Conservation (phyloP, 352 stramenopile genomes). For the Phytophthora palmivora region DNA sequence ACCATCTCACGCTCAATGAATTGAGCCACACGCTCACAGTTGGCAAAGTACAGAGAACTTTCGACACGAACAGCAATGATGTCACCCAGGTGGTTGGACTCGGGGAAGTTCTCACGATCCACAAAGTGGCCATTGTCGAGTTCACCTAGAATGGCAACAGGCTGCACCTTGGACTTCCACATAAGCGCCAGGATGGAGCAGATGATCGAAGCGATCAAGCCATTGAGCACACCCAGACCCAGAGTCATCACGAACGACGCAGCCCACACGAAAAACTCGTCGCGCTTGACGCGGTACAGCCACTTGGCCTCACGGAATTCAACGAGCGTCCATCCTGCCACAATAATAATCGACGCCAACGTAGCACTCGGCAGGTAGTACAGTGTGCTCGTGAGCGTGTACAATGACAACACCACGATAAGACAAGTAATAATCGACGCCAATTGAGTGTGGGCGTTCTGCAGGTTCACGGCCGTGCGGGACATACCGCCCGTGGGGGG, state of each 20-base stretch:
- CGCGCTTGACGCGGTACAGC: too few relatives aligned
- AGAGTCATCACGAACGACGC: constrained; percentile 20
- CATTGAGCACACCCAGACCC: constrained; percentile 22
- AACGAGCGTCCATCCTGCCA: constrained; percentile 22
- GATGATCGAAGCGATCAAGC: constrained; percentile 22
- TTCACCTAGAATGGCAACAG: constrained; percentile 16
- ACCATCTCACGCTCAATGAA: constrained; percentile 29
- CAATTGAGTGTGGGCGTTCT: constrained; percentile 24
- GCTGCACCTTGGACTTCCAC: constrained; percentile 23
- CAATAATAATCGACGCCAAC: constrained; percentile 31
- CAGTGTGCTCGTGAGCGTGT: constrained; percentile 19
- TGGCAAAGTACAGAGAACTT: constrained; percentile 22
- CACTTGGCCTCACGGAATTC: constrained; percentile 30
- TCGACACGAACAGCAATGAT: constrained; percentile 27
- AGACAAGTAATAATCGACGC: constrained; percentile 22
- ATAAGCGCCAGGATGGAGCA: constrained; percentile 27
- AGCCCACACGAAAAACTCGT: constrained; percentile 29
- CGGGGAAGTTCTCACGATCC: constrained; percentile 20
- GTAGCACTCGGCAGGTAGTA: constrained; percentile 26
- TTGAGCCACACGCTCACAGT: constrained; percentile 20
- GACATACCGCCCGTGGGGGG: constrained; percentile 25
- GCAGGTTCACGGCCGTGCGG: constrained; percentile 27
- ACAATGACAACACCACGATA: constrained; percentile 20
- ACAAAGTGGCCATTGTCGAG: too few relatives aligned
- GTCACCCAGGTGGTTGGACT: constrained; percentile 16